Percentiles rank a stretch among this genome's conserved stretches.
These are phyloP conservation scores for Candida arabinofermentans DNA, from an alignment of 805 yeast species.

Conservation along the genomic window DNA sequence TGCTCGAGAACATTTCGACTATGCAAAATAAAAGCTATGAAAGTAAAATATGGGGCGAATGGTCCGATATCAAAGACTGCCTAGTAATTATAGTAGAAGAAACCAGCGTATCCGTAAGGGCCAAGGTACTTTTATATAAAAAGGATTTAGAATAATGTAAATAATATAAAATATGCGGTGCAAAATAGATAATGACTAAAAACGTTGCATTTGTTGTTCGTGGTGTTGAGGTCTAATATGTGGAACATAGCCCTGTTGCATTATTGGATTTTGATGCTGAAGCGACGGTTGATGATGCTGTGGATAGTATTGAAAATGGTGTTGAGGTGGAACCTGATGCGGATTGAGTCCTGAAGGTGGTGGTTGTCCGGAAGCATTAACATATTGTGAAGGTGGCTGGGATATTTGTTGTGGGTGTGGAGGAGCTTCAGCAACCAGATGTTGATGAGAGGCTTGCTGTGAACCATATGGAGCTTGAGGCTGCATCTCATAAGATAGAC, in stretches of 20 bases:
- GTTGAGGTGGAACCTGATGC: slow-evolving; percentile 1
- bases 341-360: not conserved
- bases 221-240: slow-evolving; percentile 3
- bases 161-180: too few relatives aligned
- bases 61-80: too few relatives aligned
- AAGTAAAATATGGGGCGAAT: too few relatives aligned
- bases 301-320: slow-evolving; percentile 1
- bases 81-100: too few relatives aligned
- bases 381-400: not conserved
- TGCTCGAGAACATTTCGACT: too few relatives aligned
- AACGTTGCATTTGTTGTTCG: not conserved
- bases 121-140: too few relatives aligned
- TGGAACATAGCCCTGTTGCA: slow-evolving; percentile 1
- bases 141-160: too few relatives aligned
- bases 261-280: slow-evolving; percentile 5
- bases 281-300: slow-evolving; percentile 10
- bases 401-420: not conserved
- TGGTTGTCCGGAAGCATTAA: not conserved
- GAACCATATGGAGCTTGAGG: too few relatives aligned
- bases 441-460: not conserved
- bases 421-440: not conserved
- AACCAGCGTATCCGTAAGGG: too few relatives aligned
- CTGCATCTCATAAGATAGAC: too few relatives aligned
- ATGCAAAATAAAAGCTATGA: too few relatives aligned
- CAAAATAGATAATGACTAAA: too few relatives aligned